phyloP scores from a whole-genome alignment of 768 basidiomycete genomes.

The Rhodotorula paludigena region DNA sequence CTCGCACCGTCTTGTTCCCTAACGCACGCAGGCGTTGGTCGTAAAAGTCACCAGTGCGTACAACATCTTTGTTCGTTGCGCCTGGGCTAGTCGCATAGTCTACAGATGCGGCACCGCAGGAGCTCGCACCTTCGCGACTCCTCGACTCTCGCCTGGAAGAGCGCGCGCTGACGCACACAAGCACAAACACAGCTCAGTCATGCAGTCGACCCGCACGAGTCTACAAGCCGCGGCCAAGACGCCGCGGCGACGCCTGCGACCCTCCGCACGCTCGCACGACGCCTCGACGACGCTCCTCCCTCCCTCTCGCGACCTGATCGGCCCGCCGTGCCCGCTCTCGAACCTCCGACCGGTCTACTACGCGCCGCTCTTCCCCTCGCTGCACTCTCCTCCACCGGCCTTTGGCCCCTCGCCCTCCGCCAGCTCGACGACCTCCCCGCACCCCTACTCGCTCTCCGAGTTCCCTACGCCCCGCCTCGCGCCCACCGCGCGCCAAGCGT shows the following conservation, averaged over 20 bases:
- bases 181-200: no score
- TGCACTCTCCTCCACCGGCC: background rate
- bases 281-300: conserved; percentile 1
- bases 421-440: background rate
- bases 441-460: conserved; percentile 42
- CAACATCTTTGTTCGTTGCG: no score
- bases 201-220: background rate
- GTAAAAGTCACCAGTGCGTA: no score
- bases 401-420: background rate
- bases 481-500: background rate
- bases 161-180: no score
- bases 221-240: background rate
- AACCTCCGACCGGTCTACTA: conserved; percentile 42
- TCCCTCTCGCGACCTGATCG: conserved; percentile 34
- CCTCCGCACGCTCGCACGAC: background rate
- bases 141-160: no score
- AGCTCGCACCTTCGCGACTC: no score
- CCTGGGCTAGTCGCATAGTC: no score
- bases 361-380: conserved; percentile 33
- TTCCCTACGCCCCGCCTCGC: conserved; percentile 31
- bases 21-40: no score
- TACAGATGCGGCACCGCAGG: no score
- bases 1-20: no score
- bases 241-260: background rate
- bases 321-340: conserved; percentile 37